Evolutionary conservation across 1,284 basidiomycete genomes (phyloP), one percentile per base, ranked within the genome.

Genomic region (Cutaneotrichosporon spelunceum): DNA sequence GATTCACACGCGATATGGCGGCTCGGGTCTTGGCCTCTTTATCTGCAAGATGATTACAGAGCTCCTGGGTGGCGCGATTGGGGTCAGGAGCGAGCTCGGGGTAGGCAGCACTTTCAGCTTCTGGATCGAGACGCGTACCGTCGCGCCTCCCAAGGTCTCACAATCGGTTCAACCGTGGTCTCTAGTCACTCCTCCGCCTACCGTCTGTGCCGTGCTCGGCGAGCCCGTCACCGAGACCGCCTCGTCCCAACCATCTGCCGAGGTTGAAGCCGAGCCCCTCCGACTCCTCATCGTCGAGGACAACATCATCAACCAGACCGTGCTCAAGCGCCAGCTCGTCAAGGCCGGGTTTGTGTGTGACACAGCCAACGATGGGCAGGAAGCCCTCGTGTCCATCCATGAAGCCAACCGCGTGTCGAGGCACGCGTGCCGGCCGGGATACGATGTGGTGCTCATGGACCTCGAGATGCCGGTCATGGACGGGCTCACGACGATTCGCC

Each of bases 221-320:
- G 9, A 23, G 7, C 10, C 14, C 45, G 30, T 33, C 8, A 4
- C 13, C 30, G 30, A 2, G 30, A 7, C 30, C 8, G 13, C 30
- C 4, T 7, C 30, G 8, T 33, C 8, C 13, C 30, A 33, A 1
- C 30, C 30, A 33, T 16, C 19, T 9, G 36, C 8, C 21, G 24
- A 24, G 53, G 34, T 42, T 13, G 26, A 44, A 19, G 11, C 16
- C 14, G 33, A 49, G 26, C 13, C 53, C 16, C 54, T 72, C 33
- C 68, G 67, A 53, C 63, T 79, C 21, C 67, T 77, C 7, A 69
- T 79, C 14, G 74, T 78, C 21, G 75, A 80, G 60, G 81, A 82
- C 63, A 81, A 82, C 60, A 59, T 74, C 30, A 80, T 82, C 72
- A 81, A 80, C 62, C 78, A 79, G 57, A 79, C 76, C 26, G 76